Percentiles rank a stretch among this genome's conserved stretches.
phyloP scores from a whole-genome alignment of 106 monocot species.

The Agapanthus africanus region DNA sequence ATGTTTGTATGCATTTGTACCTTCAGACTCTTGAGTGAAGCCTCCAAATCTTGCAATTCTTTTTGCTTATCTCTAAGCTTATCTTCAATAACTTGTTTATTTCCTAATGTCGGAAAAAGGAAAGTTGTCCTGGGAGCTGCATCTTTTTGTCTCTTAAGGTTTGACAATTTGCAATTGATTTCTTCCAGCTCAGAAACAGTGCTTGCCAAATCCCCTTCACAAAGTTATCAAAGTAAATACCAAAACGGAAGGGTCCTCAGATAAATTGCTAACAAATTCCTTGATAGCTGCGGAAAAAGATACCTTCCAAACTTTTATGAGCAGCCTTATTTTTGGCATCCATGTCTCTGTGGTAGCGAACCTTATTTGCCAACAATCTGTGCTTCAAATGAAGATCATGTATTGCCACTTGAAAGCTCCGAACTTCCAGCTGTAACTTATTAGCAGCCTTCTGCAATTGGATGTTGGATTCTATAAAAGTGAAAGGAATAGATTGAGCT shows the following conservation, averaged over 20 bases:
- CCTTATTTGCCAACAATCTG: constrained; percentile 35
- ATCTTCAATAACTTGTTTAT: constrained; percentile 36
- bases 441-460: constrained; percentile 30
- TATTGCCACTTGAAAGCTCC: constrained; percentile 27
- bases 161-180: constrained; percentile 41
- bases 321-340: constrained; percentile 57
- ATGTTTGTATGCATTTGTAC: constrained; percentile 32
- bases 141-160: constrained; percentile 63
- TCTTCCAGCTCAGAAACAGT: constrained; percentile 67
- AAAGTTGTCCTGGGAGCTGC: constrained; percentile 44
- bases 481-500: not conserved
- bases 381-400: constrained; percentile 67
- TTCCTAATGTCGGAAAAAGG: constrained; percentile 61
- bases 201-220: constrained; percentile 61
- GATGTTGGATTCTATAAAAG: constrained; percentile 22
- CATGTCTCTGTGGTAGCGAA: constrained; percentile 47
- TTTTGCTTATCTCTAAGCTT: constrained; percentile 63
- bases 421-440: constrained; percentile 29
- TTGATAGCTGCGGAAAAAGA: not conserved
- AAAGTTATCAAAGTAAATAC: constrained; percentile 18
- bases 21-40: constrained; percentile 46
- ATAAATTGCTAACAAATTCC: not conserved
- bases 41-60: constrained; percentile 70
- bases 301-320: constrained; percentile 64
- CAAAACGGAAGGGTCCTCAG: not conserved